Conservation (phyloP, 2,329 filamentous ascomycete genomes). For the Fusarium sp. region DNA sequence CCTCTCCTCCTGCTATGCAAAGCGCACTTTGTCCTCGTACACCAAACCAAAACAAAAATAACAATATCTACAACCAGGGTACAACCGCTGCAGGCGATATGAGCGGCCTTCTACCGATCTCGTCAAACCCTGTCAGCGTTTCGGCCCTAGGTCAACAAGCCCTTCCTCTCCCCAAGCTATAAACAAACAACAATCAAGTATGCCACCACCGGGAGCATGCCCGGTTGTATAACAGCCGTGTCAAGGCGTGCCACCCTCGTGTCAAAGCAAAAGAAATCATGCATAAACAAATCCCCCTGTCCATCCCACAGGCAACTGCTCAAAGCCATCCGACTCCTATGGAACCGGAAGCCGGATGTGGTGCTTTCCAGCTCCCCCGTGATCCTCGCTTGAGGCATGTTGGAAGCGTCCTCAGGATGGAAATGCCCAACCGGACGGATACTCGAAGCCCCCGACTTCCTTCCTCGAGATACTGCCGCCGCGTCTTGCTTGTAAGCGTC, state of each 20-base stretch:
- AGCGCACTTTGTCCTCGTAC: constrained; percentile 36
- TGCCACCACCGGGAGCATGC: constrained; percentile 14
- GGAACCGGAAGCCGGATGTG: neutral
- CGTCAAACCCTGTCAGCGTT: constrained; percentile 6
- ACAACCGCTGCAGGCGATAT: constrained; percentile 19
- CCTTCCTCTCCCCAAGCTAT: constrained; percentile 1
- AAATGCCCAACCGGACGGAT: constrained; percentile 12
- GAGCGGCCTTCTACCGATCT: constrained; percentile 5
- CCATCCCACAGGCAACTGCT: constrained; percentile 28
- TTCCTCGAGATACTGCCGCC: constrained; percentile 8
- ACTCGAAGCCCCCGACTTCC: constrained; percentile 11
- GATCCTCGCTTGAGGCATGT: constrained; percentile 14
- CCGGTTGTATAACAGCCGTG: constrained; percentile 8
- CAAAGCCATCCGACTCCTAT: constrained; percentile 7
- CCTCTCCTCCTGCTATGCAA: constrained; percentile 38
- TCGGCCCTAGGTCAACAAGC: constrained; percentile 1
- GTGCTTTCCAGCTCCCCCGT: neutral
- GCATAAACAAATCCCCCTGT: constrained; percentile 20
- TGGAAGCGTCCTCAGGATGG: constrained; percentile 11
- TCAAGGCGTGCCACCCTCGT: constrained; percentile 13
- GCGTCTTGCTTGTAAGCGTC: constrained; percentile 4
- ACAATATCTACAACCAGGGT: constrained; percentile 40
- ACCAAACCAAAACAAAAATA: constrained; percentile 40
- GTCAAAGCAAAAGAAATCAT: constrained; percentile 25
- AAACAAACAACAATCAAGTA: constrained; percentile 18